Base-by-base conservation (phyloP, 768 basidiomycete species). In the Thelephora ganbajun region DNA sequence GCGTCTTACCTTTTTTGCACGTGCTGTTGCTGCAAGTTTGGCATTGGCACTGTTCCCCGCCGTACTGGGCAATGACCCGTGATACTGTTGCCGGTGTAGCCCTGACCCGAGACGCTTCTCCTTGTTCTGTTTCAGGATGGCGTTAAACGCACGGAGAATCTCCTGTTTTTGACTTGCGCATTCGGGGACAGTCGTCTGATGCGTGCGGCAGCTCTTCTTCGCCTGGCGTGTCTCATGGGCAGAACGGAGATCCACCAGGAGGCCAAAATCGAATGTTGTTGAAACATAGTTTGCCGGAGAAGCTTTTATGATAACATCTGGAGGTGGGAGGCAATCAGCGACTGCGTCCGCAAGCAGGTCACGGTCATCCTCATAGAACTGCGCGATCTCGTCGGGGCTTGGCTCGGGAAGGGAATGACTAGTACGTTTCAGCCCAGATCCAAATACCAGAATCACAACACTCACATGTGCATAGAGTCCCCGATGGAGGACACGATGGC, bases 181-280 rank as follows among this genome's bases (percentile, higher is more conserved):
- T n/a, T 7, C 14, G 9, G 18, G 5, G 11, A 11, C 43, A 5
- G 48, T 12, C 26, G 6, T 5, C 26, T 48, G 20, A 42, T 18
- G 7, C 11, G 22, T 16, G 43, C 46, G 11, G 9, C n/a, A n/a
- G n/a, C n/a, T n/a, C n/a, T n/a, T 16, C 12, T 20, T 44, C 5
- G 48, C 48, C 11, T 49, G 48, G 5, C 44, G 20, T 5, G 48
- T 49, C 33, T 49, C 44, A 23, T 49, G 48, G 9, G 5, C 19
- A 13, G 14, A 26, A 6, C 48, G 43, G 6, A 46, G 45, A 19
- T 5, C 19, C 16, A 49, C 45, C 12, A 49, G 30, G 22, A 12
- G 13, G 11, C n/a, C 16, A n/a, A 49, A 47, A 30, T 47, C 46
- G 14, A 48, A 9, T 11, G 22, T 33, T n/a, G 12, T 26, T 16